phyloP scores from a whole-genome alignment of 257 asterid genomes.

The Salvia miltiorrhiza region DNA sequence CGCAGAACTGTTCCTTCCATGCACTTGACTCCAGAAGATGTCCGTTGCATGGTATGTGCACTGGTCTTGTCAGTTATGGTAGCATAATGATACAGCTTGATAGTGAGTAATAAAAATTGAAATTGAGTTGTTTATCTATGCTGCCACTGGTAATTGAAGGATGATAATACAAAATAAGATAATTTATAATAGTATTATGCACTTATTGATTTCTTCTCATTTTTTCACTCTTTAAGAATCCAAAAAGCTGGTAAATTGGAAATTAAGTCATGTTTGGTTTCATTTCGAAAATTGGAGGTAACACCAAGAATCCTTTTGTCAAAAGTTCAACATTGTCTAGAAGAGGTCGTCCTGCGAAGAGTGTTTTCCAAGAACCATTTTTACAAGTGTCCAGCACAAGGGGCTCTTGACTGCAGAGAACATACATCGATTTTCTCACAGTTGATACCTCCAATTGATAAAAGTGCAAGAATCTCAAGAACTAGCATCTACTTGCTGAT shows the following conservation, averaged over 20 bases:
- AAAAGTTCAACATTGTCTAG: no score
- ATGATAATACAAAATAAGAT: conserved; percentile 8
- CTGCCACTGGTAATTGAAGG: neutral
- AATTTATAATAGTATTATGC: neutral
- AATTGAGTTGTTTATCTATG: neutral
- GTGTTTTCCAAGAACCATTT: conserved; percentile 67
- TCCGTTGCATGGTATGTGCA: conserved; percentile 82
- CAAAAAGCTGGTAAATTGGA: neutral
- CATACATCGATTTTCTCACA: conserved; percentile 75
- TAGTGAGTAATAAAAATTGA: conserved; percentile 10
- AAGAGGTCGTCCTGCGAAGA: neutral
- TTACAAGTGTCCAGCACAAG: conserved; percentile 56
- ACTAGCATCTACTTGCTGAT: conserved; percentile 31
- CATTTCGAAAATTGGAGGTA: no score
- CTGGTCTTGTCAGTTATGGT: neutral
- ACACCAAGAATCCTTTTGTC: no score
- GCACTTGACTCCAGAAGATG: conserved; percentile 86
- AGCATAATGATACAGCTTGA: neutral
- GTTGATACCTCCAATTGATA: conserved; percentile 67
- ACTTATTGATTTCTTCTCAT: conserved; percentile 7
- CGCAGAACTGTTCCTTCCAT: conserved; percentile 96
- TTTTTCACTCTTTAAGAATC: neutral
- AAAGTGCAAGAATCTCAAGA: conserved; percentile 74
- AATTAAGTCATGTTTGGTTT: no score
- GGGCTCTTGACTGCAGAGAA: conserved; percentile 84